Base-by-base conservation (phyloP, 1,284 basidiomycete species). In the Neotropicomus parvogracilis region DNA sequence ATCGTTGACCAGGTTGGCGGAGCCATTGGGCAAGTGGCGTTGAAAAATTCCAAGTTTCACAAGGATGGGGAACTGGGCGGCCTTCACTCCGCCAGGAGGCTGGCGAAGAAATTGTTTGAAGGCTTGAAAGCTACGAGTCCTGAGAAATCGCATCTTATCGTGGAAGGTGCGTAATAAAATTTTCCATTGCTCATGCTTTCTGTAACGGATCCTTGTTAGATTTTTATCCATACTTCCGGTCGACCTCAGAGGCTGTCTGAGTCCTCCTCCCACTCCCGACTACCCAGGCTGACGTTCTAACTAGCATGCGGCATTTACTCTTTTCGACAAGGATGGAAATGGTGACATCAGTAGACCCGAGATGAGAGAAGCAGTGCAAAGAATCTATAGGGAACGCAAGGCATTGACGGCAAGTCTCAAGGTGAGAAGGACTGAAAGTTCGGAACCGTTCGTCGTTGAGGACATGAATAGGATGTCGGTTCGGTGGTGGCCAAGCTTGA, bases 321-420 rank as follows among this genome's bases (percentile, higher is more conserved):
- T 91, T 6, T 92, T 92, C 54, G 90, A 92, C 63, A 86, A 86
- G 60, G 90, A 92, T 62, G 81, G 77, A 13, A 92, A 92, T 58
- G 90, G 88, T 9, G 88, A 91, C 58, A 88, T 92, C 48, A 78
- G 75, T 14, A 89, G 83, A 64, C 75, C 73, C 28, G 89, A 92
- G 69, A 92, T 92, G 88, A 79, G 89, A 36, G 85, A 89, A 60
- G 87, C 85, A 1, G 89, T 92, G 3, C 84, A 89, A 58, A 73
- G 87, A 27, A 91, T 92, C 44, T 92, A 91, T 61, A 74, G 79
- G 44, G 89, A 92, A 65, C 77, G 88, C 17, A 88, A 88, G 58
- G 75, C 85, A 3, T 70, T 92, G 29, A 80, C 79, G 2, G 76
- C 85, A 14, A 81, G 83, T 59, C 70, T 90, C 40, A 88, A 88